Percentiles rank a stretch among this genome's conserved stretches.
phyloP scores from a whole-genome alignment of 805 yeast genomes.

The Candida broadrunensis region DNA sequence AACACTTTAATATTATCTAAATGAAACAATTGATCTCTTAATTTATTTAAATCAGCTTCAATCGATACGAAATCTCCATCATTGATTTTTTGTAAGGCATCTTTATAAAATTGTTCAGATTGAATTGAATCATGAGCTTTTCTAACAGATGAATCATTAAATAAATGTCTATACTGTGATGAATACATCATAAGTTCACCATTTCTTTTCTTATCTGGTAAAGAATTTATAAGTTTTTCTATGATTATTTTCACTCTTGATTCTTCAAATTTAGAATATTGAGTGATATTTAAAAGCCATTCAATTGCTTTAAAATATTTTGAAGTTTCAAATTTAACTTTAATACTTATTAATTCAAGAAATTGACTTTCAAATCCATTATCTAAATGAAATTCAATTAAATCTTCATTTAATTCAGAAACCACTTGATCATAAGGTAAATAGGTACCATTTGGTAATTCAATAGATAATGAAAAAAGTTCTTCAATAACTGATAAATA shows the following conservation, averaged over 20 bases:
- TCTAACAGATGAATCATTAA: slow-evolving; percentile 58
- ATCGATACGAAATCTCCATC: slow-evolving; percentile 51
- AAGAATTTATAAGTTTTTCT: slow-evolving; percentile 56
- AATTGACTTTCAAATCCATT: slow-evolving; percentile 59
- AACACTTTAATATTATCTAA: slow-evolving; percentile 62
- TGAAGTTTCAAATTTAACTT: slow-evolving; percentile 55
- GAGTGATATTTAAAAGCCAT: slow-evolving; percentile 71
- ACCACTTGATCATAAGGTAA: slow-evolving; percentile 77
- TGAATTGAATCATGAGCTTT: slow-evolving; percentile 63
- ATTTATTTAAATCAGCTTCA: slow-evolving; percentile 46
- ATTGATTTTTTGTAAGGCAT: slow-evolving; percentile 44
- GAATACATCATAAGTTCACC: slow-evolving; percentile 67
- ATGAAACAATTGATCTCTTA: slow-evolving; percentile 52
- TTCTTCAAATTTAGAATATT: slow-evolving; percentile 67
- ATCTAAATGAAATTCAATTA: slow-evolving; percentile 56
- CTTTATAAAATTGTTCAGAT: slow-evolving; percentile 56
- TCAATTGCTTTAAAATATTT: slow-evolving; percentile 68
- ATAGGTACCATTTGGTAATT: slow-evolving; percentile 54
- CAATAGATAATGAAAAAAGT: slow-evolving; percentile 70
- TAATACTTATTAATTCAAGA: slow-evolving; percentile 63
- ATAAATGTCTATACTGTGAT: slow-evolving; percentile 50
- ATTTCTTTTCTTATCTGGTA: slow-evolving; percentile 62
- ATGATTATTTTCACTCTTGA: slow-evolving; percentile 64
- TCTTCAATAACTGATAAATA: slow-evolving; percentile 63
- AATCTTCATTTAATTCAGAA: slow-evolving; percentile 66